phyloP scores from a whole-genome alignment of 164 flowering plant species.

The Vitis riparia region DNA sequence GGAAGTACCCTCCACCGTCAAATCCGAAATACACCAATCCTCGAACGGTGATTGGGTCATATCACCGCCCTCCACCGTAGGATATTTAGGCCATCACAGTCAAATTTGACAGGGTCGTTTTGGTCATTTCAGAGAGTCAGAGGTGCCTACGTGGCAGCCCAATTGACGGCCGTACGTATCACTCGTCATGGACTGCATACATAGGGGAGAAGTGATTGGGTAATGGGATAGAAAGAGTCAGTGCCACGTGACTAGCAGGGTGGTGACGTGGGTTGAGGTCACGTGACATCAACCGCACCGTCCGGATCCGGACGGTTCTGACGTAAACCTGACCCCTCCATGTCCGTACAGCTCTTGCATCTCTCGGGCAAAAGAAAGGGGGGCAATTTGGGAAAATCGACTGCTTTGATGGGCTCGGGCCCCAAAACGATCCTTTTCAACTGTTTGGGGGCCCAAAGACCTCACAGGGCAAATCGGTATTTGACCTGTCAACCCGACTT shows the following conservation, averaged over 20 bases:
- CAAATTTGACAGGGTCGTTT: conserved; percentile 9
- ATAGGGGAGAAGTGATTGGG: neutral
- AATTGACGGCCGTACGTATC: neutral
- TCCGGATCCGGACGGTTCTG: neutral
- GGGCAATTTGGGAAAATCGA: too few relatives aligned
- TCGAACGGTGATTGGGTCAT: conserved; percentile 1
- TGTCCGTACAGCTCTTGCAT: too few relatives aligned
- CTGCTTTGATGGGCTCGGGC: too few relatives aligned
- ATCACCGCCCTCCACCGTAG: neutral
- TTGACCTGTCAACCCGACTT: too few relatives aligned
- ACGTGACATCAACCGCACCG: conserved; percentile 22
- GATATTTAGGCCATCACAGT: neutral
- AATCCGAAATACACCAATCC: conserved; percentile 8
- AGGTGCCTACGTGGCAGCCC: neutral
- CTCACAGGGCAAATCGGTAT: too few relatives aligned
- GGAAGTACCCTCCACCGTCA: conserved; percentile 15
- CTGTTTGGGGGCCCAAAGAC: too few relatives aligned
- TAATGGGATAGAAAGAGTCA: neutral
- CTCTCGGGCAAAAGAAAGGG: too few relatives aligned
- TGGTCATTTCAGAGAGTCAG: conserved; percentile 12
- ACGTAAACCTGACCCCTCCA: neutral
- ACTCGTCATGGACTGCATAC: neutral
- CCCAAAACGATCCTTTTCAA: too few relatives aligned
- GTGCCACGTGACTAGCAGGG: conserved; percentile 16
- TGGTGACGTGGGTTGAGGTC: conserved; percentile 1